Evolutionary conservation across 768 basidiomycete species (phyloP).

Genomic region (Suillus subluteus): DNA sequence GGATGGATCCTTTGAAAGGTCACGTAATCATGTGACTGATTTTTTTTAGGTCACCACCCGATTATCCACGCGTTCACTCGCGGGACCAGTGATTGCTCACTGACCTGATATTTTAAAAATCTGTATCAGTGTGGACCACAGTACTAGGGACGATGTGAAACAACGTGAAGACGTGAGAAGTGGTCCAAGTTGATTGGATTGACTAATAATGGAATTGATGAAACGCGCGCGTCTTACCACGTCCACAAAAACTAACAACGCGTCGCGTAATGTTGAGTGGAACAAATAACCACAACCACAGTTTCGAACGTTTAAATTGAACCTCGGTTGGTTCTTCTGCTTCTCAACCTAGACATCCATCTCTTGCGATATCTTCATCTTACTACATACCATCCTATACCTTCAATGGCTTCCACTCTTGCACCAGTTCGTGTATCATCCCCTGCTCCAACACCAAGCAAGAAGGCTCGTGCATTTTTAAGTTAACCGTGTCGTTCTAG

Average conservation of each 20-base stretch:
- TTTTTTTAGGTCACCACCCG: background rate
- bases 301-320: constrained; percentile 24
- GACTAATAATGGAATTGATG: background rate
- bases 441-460: constrained; percentile 48
- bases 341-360: constrained; percentile 7
- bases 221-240: constrained; percentile 14
- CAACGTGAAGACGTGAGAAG: constrained; percentile 2
- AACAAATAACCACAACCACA: constrained; percentile 34
- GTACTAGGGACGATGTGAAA: background rate
- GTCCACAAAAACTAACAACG: constrained; percentile 37
- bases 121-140: background rate
- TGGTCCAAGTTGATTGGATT: background rate
- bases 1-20: background rate
- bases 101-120: background rate
- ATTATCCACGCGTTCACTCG: background rate
- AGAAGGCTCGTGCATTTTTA: constrained; percentile 42
- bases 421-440: constrained; percentile 25
- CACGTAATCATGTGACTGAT: constrained; percentile 3
- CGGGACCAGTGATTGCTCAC: background rate
- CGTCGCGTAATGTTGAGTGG: constrained; percentile 36
- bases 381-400: constrained; percentile 9
- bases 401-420: constrained; percentile 27
- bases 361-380: constrained; percentile 12
- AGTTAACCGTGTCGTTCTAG: constrained; percentile 8
- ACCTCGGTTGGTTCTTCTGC: background rate